Evolutionary conservation across 139 green algal species (phyloP), one percentile per base, ranked within the genome.

Genomic region (Chlorella sorokiniana): DNA sequence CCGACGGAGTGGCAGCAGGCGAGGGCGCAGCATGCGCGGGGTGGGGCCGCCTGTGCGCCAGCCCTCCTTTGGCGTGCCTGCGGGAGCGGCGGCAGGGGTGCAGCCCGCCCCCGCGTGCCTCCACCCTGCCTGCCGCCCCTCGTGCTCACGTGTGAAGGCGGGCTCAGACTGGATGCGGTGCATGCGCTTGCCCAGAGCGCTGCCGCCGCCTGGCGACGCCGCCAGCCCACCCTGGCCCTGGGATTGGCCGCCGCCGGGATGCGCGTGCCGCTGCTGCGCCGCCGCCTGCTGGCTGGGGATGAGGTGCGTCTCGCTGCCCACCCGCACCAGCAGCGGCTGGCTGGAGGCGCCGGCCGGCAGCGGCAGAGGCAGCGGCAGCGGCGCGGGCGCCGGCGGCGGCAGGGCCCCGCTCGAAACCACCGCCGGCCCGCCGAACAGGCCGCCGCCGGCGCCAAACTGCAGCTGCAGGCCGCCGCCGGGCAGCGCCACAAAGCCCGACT

Each of bases 281-380:
- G 25, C 16, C 14, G 25, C 37, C 68, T 80, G 61, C 35, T 84
- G 67, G 54, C 86, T 63, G 9, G 84, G 73, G 16, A 93, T 86
- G 7, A 93, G 61, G 69, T 93, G 89, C 63, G 86, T 88, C 79
- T 93, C 89, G 51, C 72, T 86, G 73, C 89, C 89, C 6, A 93
- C 88, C 6, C 89, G 81, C 56, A 93, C 87, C 76, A 93, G 84
- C 62, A 93, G 71, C 6, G 72, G 80, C 62, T 84, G 59, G 9
- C 16, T 25, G 1, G 2, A 10, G 40, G 38, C 14, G n/a, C 52
- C 51, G 4, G 51, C 70, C n/a, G 40, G 52, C 65, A 33, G 38
- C n/a, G 51, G 48, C 42, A 63, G 40, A 23, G 25, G 63, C 29
- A 65, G 42, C 0, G 54, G n/a, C 27, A 29, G 29, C 59, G 71